phyloP scores from a whole-genome alignment of 768 basidiomycete species.

The Harrya chromipes region DNA sequence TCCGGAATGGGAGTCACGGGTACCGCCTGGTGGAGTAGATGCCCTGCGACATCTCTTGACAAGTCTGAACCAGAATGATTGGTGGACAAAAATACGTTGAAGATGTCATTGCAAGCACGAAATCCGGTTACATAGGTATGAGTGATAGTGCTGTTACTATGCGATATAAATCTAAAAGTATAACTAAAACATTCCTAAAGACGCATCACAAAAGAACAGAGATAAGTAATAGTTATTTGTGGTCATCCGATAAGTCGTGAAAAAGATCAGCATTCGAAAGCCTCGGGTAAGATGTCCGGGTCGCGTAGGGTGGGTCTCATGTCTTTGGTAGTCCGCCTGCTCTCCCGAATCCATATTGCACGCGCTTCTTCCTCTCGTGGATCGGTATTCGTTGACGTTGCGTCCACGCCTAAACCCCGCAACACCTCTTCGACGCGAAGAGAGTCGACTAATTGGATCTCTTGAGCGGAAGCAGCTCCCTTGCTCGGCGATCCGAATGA shows the following conservation, averaged over 20 bases:
- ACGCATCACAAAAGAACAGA: constrained; percentile 6
- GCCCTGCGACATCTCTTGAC: constrained; percentile 54
- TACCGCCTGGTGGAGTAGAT: constrained; percentile 49
- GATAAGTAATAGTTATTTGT: constrained; percentile 11
- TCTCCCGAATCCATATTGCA: constrained; percentile 42
- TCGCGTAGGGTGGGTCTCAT: constrained; percentile 17
- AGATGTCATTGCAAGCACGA: constrained; percentile 5
- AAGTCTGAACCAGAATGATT: constrained; percentile 52
- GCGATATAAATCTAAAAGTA: constrained; percentile 26
- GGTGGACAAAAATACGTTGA: constrained; percentile 43
- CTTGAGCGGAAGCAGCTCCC: constrained; percentile 35
- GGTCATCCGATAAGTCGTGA: constrained; percentile 1
- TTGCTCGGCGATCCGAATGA: constrained; percentile 48
- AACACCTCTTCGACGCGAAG: constrained; percentile 66
- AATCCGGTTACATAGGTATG: constrained; percentile 9
- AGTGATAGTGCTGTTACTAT: constrained; percentile 4
- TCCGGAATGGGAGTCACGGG: constrained; percentile 30
- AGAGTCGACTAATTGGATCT: constrained; percentile 54
- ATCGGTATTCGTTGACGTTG: constrained; percentile 24
- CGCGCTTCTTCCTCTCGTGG: constrained; percentile 43
- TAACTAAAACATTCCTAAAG: constrained; percentile 12
- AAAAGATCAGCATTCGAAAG: constrained; percentile 32
- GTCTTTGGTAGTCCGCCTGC: constrained; percentile 36
- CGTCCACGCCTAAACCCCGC: constrained; percentile 55
- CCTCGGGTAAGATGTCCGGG: constrained; percentile 27